Evolutionary conservation across 2,329 filamentous ascomycete genomes (phyloP).

Genomic region (Paracamarosporium sp.): DNA sequence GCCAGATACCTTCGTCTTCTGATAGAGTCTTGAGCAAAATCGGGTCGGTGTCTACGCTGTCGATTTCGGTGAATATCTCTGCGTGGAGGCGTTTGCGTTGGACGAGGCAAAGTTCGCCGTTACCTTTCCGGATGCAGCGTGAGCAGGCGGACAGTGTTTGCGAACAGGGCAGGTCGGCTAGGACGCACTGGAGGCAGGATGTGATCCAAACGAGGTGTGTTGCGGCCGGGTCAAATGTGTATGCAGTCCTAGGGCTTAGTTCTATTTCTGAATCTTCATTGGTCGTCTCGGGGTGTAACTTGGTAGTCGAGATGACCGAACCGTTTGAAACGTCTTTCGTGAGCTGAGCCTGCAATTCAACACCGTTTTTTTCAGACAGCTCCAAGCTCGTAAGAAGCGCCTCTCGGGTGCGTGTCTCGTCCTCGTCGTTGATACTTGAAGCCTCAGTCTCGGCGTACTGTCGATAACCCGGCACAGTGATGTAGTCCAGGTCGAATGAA

Average conservation of each 20-base stretch:
- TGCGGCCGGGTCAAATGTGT: conserved; percentile 1
- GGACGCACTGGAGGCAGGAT: conserved; percentile 40
- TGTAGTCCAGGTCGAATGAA: not conserved
- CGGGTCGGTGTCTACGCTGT: conserved; percentile 8
- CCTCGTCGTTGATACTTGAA: conserved; percentile 14
- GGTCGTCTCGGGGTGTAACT: too few relatives aligned
- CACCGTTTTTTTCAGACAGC: not conserved
- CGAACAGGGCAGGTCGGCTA: conserved; percentile 34
- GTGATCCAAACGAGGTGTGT: conserved; percentile 27
- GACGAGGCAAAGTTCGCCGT: conserved; percentile 26
- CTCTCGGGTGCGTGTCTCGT: not conserved
- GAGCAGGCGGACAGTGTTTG: conserved; percentile 33
- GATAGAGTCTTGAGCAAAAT: conserved; percentile 25
- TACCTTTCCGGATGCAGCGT: conserved; percentile 30
- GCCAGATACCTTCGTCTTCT: conserved; percentile 19
- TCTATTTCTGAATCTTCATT: too few relatives aligned
- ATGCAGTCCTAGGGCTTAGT: not conserved
- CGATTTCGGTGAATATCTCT: conserved; percentile 14
- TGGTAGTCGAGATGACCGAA: not conserved
- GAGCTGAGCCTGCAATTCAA: not conserved
- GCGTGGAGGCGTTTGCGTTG: conserved; percentile 24
- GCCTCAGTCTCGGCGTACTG: conserved; percentile 11
- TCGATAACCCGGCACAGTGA: not conserved
- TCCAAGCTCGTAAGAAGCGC: not conserved
- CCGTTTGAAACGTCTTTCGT: not conserved